Evolutionary conservation across 345 rosid species (phyloP).

Genomic region (Arabidopsis thaliana): TAIR10.1 NC_003070.9:17716501-17717000

Average conservation of each 20-base stretch:
- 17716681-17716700: constrained; percentile 41
- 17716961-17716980: neutral
- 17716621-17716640: constrained; percentile 41
- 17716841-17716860: constrained; percentile 23
- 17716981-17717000: neutral
- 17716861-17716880: constrained; percentile 29
- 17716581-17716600: constrained; percentile 37
- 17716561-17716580: constrained; percentile 40
- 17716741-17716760: constrained; percentile 39
- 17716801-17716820: neutral
- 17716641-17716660: constrained; percentile 38
- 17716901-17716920: constrained; percentile 18
- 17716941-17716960: constrained; percentile 21
- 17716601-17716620: constrained; percentile 35
- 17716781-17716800: neutral
- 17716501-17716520: constrained; percentile 41
- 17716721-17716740: constrained; percentile 46
- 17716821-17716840: constrained; percentile 18
- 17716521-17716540: constrained; percentile 31
- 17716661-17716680: constrained; percentile 39
- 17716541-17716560: constrained; percentile 33
- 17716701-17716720: constrained; percentile 36
- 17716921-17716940: constrained; percentile 29
- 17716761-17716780: constrained; percentile 46
- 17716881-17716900: constrained; percentile 41